Evolutionary conservation across 2,329 filamentous ascomycete genomes (phyloP).

Genomic region (Alternaria conjuncta): DNA sequence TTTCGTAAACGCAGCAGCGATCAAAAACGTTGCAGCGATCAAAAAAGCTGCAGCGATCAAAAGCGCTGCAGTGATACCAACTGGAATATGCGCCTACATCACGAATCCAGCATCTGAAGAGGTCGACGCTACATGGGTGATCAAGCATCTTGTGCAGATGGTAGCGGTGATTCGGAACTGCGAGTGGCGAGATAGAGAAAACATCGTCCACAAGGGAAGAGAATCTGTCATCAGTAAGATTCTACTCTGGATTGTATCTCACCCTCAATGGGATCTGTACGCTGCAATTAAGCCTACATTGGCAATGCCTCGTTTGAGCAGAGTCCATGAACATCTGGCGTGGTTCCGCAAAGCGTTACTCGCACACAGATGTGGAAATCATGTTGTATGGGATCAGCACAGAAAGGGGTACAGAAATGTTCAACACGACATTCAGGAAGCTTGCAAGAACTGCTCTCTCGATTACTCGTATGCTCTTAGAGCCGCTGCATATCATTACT

Average conservation of each 20-base stretch:
- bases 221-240: background rate
- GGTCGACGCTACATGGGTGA: background rate
- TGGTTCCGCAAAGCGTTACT: background rate
- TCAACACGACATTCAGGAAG: background rate
- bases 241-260: background rate
- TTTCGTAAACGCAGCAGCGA: background rate
- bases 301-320: background rate
- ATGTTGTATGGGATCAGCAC: background rate
- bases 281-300: background rate
- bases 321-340: background rate
- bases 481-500: background rate
- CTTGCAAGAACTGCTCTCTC: background rate
- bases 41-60: no score
- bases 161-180: background rate
- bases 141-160: background rate
- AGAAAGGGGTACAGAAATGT: background rate
- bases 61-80: no score
- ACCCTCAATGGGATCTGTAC: background rate
- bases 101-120: background rate
- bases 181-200: background rate
- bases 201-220: accelerated
- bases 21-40: no score
- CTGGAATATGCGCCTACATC: background rate
- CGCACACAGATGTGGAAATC: background rate
- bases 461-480: no score